Evolutionary conservation across 1,284 basidiomycete genomes (phyloP).

Genomic region (Leccinum discolor): DNA sequence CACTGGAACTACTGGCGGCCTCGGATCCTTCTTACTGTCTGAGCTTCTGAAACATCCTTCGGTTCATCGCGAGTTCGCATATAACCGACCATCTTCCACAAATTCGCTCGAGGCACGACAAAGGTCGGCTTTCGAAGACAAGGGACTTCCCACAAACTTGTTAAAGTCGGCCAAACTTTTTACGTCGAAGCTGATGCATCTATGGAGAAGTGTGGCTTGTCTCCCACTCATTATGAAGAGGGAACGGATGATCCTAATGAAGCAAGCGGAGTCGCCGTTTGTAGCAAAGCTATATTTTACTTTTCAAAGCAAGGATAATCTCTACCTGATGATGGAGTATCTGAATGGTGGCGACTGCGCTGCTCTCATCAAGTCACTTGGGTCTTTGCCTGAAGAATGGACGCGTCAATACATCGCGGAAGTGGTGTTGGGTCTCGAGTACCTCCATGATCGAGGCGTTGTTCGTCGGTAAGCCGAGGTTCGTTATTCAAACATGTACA

Average conservation of each 20-base stretch:
- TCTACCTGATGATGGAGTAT: conserved; percentile 99
- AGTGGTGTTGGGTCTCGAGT: conserved; percentile 93
- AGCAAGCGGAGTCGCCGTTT: conserved; percentile 98
- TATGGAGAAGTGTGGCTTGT: conserved; percentile 11
- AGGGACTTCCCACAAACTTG: conserved; percentile 3
- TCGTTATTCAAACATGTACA: neutral
- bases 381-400: conserved; percentile 94
- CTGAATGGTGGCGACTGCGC: conserved; percentile 97
- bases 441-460: conserved; percentile 91
- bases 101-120: conserved; percentile 9
- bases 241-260: conserved; percentile 99
- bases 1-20: conserved; percentile 33
- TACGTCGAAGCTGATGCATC: conserved; percentile 16
- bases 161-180: conserved; percentile 11
- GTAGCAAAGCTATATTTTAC: conserved; percentile 99
- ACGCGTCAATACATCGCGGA: conserved; percentile 96
- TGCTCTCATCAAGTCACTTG: conserved; percentile 93
- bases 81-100: conserved; percentile 19
- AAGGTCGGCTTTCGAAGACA: conserved; percentile 10
- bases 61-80: conserved; percentile 24
- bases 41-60: conserved; percentile 14
- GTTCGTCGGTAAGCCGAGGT: conserved; percentile 86
- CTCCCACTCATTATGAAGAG: conserved; percentile 6
- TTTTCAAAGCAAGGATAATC: conserved; percentile 98
- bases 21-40: conserved; percentile 29